phyloP scores from a whole-genome alignment of 83 land plant species.

The Larix sibirica region DNA sequence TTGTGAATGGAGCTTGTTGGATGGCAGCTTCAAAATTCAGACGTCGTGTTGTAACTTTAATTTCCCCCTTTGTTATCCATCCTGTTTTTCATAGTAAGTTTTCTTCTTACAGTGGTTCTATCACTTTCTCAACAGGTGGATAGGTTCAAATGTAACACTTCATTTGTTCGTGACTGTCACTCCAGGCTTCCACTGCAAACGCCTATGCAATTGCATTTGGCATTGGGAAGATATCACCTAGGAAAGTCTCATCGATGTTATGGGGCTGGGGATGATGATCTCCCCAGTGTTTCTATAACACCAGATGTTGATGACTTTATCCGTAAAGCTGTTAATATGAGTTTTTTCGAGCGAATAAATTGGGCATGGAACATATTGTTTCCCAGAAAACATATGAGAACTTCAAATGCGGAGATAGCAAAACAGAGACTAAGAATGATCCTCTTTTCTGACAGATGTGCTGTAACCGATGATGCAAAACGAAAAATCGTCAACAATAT shows the following conservation, averaged over 20 bases:
- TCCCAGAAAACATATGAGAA: constrained; percentile 34
- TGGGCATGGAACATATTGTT: constrained; percentile 79
- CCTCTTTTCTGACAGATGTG: constrained; percentile 81
- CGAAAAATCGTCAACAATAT: constrained; percentile 62
- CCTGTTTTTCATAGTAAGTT: no score
- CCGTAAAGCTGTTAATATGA: constrained; percentile 49
- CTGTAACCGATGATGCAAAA: constrained; percentile 77
- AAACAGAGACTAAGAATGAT: constrained; percentile 85
- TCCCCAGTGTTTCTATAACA: constrained; percentile 20
- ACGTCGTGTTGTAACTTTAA: no score
- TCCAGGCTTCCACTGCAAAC: no score
- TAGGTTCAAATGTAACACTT: no score
- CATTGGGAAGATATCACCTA: neutral
- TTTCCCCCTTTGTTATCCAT: no score
- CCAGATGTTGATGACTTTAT: constrained; percentile 55
- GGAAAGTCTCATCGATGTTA: constrained; percentile 15
- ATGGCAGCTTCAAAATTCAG: no score
- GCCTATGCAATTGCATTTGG: neutral
- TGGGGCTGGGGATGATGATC: constrained; percentile 18
- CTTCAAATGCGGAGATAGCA: constrained; percentile 74
- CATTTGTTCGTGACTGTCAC: no score
- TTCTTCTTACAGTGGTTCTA: no score
- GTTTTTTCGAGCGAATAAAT: constrained; percentile 66
- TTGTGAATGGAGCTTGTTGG: no score
- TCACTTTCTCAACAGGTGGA: no score